phyloP scores from a whole-genome alignment of 2,329 filamentous ascomycete species.

The Xenoacremonium recifei region DNA sequence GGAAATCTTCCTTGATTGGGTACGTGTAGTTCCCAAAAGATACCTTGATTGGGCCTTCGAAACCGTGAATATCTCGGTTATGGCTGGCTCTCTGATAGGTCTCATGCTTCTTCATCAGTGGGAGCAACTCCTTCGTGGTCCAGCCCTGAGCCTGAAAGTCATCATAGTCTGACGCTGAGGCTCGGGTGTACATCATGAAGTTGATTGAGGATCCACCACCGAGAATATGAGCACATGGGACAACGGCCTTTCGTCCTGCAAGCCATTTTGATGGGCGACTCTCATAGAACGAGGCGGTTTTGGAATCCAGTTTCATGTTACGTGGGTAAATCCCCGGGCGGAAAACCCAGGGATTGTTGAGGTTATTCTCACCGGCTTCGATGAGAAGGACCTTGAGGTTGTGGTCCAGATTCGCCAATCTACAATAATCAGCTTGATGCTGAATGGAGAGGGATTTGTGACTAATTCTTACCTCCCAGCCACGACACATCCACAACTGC shows the following conservation, averaged over 20 bases:
- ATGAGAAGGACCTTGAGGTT: conserved; percentile 69
- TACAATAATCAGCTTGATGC: conserved; percentile 32
- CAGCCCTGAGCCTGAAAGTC: conserved; percentile 80
- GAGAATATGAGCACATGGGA: conserved; percentile 72
- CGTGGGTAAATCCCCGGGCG: conserved; percentile 74
- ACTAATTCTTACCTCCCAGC: conserved; percentile 51
- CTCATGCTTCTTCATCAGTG: conserved; percentile 78
- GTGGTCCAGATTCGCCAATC: conserved; percentile 73
- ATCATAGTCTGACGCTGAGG: conserved; percentile 53
- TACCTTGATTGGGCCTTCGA: conserved; percentile 78
- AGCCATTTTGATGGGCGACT: conserved; percentile 73
- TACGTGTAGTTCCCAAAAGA: conserved; percentile 81
- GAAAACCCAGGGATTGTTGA: conserved; percentile 78
- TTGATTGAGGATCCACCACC: conserved; percentile 75
- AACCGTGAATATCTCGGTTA: conserved; percentile 69
- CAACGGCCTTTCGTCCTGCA: conserved; percentile 67
- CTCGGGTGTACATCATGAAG: conserved; percentile 59
- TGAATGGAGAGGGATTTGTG: background rate
- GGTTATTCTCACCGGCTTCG: conserved; percentile 69
- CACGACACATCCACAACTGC: conserved; percentile 62
- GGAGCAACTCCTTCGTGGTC: conserved; percentile 72
- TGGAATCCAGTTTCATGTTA: conserved; percentile 78
- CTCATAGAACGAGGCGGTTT: conserved; percentile 80
- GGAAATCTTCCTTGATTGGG: conserved; percentile 78
- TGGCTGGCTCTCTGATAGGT: conserved; percentile 68